Base-by-base conservation (phyloP, 805 yeast genomes). In the Groenewaldozyma tartarivorans region DNA sequence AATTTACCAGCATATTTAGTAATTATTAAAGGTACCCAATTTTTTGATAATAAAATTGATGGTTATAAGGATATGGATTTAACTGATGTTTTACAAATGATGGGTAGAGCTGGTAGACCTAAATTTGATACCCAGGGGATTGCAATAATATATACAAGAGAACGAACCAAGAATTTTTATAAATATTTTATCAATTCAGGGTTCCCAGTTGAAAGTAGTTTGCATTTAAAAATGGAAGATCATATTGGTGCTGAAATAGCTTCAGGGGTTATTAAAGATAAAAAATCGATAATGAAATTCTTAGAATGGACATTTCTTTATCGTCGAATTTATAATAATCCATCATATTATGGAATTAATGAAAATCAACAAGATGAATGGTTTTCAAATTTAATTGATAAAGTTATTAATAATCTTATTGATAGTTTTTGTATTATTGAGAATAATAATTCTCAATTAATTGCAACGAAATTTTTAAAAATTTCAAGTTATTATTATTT, bases 401-500 rank as follows among this genome's bases (percentile, higher is more conserved):
- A 56, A 1, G 73, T 94, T 1, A 69, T 88, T 37, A 72, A 69
- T 1, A 80, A 79, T 48, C 70, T 92, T 47, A 67, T 64, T 21
- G 81, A 77, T 42, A 84, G 96, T 0, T 73, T 72, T 48, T 88
- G 96, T 69, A 72, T 87, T 5, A 52, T 61, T 3, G 40, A 42
- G 5, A 32, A 42, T 1, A 69, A 68, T 30, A 70, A 68, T 17
- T 51, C 46, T 1, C 35, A 47, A 13, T 34, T 63, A 21, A 33
- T 39, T 1, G 72, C 95, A 5, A 87, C 97, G 0, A 85, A 94
- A 16, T 87, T 77, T 57, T 69, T 92, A 62, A 74, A 77, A 47
- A 84, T 92, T 32, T 74, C 95, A 1, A 86, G 96, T 1, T 92
- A 82, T 62, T 92, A 92, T 61, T 92, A 92, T 64, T 69, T 92